Percentiles rank a stretch among this genome's conserved stretches.
Evolutionary conservation across 2,329 filamentous ascomycete species (phyloP).

Genomic region (Ophiostoma pallidulum): DNA sequence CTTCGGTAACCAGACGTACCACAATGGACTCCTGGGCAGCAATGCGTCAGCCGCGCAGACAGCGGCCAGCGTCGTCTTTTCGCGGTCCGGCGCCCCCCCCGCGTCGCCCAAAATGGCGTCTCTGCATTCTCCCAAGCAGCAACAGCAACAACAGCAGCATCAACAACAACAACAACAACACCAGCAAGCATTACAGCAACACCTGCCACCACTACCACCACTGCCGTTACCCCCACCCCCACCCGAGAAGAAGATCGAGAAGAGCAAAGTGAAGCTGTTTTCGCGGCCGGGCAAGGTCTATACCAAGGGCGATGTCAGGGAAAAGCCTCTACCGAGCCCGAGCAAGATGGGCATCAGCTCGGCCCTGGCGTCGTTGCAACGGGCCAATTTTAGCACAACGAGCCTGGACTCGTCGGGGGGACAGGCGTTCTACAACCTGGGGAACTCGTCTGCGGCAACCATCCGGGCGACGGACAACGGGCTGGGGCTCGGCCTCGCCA

Average conservation of each 20-base stretch:
- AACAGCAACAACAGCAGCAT: constrained; percentile 19
- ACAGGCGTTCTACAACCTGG: constrained; percentile 60
- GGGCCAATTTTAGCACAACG: constrained; percentile 60
- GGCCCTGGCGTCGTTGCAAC: constrained; percentile 55
- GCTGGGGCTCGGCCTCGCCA: background rate
- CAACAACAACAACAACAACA: constrained; percentile 4
- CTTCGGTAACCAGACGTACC: constrained; percentile 44
- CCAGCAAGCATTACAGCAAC: constrained; percentile 17
- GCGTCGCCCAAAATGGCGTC: constrained; percentile 39
- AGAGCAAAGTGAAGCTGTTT: constrained; percentile 75
- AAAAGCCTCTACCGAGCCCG: constrained; percentile 62
- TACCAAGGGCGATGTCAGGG: constrained; percentile 56
- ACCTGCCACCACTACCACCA: constrained; percentile 20
- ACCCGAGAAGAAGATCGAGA: constrained; percentile 57
- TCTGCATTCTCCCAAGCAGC: constrained; percentile 14
- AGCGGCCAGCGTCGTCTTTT: constrained; percentile 65
- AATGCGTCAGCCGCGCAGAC: constrained; percentile 58
- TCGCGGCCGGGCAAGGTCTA: constrained; percentile 68
- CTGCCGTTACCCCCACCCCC: constrained; percentile 31
- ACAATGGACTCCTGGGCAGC: constrained; percentile 51
- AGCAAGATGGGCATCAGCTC: constrained; percentile 60
- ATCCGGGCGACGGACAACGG: constrained; percentile 53
- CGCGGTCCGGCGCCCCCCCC: constrained; percentile 46
- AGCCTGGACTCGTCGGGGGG: constrained; percentile 57
- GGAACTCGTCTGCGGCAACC: constrained; percentile 69